These are phyloP conservation scores for Hypoxylon sp. DNA, from an alignment of 2,329 filamentous ascomycete species.

Conservation along the genomic window DNA sequence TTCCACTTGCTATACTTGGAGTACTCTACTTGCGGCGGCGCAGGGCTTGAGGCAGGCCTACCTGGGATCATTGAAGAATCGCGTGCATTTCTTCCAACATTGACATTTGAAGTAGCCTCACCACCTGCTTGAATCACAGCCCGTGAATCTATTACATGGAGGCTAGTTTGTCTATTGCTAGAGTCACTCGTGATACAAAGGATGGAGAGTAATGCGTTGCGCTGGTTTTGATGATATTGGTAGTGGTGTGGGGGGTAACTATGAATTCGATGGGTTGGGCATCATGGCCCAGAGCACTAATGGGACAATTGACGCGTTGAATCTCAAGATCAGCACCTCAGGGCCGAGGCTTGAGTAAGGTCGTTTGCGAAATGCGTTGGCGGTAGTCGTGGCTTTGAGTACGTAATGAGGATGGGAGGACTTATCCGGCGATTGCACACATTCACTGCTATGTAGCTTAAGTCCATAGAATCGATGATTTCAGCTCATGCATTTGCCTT, in stretches of 20 bases:
- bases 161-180: background rate
- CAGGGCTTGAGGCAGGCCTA: background rate
- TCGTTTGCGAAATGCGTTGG: background rate
- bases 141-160: background rate
- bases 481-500: slow-evolving; percentile 3
- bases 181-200: background rate
- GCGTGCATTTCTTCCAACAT: background rate
- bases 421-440: background rate
- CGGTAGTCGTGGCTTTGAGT: background rate
- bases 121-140: background rate
- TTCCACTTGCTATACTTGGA: background rate
- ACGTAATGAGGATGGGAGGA: background rate
- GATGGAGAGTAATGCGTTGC: background rate
- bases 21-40: background rate
- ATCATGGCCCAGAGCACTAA: background rate
- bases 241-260: too few species aligned
- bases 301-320: background rate
- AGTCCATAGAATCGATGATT: slow-evolving; percentile 16
- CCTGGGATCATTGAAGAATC: background rate
- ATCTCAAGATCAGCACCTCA: background rate
- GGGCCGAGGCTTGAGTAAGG: background rate
- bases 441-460: background rate
- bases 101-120: background rate
- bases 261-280: background rate
- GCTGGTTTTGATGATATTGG: background rate